Base-by-base conservation (phyloP, 2,329 filamentous ascomycete genomes). In the Botrytis aclada region DNA sequence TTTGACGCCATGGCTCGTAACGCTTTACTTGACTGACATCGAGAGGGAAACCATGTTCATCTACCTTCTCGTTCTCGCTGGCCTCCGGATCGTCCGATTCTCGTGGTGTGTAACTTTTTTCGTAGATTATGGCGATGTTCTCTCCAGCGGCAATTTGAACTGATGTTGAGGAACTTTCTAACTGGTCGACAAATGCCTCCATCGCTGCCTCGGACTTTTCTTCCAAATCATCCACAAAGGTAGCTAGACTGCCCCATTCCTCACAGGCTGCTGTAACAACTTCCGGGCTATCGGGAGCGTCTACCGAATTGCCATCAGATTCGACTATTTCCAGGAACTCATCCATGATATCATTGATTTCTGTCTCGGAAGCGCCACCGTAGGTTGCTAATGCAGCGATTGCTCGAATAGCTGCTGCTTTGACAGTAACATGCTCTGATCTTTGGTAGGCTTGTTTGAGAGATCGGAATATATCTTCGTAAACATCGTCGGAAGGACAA, bases 81-180 rank as follows among this genome's bases (percentile, higher is more conserved):
- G 81, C 1, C 83, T 82, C 9, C 81, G 83, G 39, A 67, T 84
- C 82, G 9, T 84, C 83, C 1, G 85, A 83, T 58, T 88, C 86
- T 22, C 82, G 81, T 45, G 82, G 80, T 3, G 82, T 82, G 10
- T 75, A 83, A 74, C 74, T 91, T 81, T 92, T 92, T 79, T 93
- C 91, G 79, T 89, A 93, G 2, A 93, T 82, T 2, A 93, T 82
- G 0, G 91, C 91, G 76, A 93, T 92, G 78, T 91, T 91, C 79
- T 93, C 90, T 25, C 90, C 91, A 1, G 91, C 89, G 0, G 91
- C 90, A 65, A 92, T 88, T 77, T 92, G 90, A 1, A 93, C 90
- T 14, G 83, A 81, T 0, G 87, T 82, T 73, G 90, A 87, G 56
- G 84, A 84, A 77, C 88, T 90, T 60, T 91, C 86, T 37, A 93